Conservation (phyloP, 352 stramenopile species). For the Pythium diclinum region DNA sequence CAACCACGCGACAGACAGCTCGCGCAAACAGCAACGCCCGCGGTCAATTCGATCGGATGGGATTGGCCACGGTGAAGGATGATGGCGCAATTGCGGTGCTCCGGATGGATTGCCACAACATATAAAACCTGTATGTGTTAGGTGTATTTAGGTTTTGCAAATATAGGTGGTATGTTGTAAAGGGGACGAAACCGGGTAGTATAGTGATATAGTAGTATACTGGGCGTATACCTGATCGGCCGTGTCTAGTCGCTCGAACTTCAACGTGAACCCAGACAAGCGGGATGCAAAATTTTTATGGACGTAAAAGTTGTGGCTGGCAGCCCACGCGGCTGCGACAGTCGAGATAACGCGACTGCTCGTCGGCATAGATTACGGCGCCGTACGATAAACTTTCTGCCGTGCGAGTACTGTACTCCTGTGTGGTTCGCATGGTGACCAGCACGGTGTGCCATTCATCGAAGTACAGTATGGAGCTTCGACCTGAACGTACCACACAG, state of each 20-base stretch:
- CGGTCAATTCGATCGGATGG: too few relatives aligned
- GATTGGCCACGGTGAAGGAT: not conserved
- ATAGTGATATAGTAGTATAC: not conserved
- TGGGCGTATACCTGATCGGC: not conserved
- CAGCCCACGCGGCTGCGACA: not conserved
- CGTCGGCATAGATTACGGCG: too few relatives aligned
- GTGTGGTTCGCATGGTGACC: too few relatives aligned
- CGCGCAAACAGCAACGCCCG: constrained; percentile 13
- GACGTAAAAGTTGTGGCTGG: not conserved
- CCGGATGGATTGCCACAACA: not conserved
- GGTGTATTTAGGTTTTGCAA: not conserved
- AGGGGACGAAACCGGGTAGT: not conserved
- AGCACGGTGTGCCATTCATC: too few relatives aligned
- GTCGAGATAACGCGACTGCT: not conserved
- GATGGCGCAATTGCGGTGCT: not conserved
- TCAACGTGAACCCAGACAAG: not conserved
- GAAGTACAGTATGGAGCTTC: too few relatives aligned
- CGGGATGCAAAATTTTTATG: not conserved
- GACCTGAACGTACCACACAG: too few relatives aligned
- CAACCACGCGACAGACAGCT: not conserved
- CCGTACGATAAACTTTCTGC: too few relatives aligned
- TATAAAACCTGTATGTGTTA: constrained; percentile 15
- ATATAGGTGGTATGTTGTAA: not conserved
- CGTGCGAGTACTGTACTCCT: too few relatives aligned
- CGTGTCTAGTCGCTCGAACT: not conserved